A percentile compares a stretch with the other conserved stretches of the same genome.
phyloP scores from a whole-genome alignment of 495 filamentous ascomycete genomes.

The Filosporella fistucella region DNA sequence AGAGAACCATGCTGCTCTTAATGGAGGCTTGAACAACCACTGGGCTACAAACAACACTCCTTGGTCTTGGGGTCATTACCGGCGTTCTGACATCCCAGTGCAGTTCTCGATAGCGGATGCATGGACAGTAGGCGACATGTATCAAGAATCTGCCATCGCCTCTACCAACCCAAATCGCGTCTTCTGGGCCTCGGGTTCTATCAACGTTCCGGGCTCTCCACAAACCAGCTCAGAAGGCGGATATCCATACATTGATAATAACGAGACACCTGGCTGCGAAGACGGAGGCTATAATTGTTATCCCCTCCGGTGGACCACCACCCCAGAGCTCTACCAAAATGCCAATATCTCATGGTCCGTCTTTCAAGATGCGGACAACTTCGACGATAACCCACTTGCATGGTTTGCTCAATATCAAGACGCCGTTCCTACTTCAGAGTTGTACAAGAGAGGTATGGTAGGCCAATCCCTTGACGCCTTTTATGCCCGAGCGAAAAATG shows the following conservation, averaged over 20 bases:
- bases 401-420: conserved; percentile 52
- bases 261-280: conserved; percentile 49
- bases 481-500: conserved; percentile 44
- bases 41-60: conserved; percentile 51
- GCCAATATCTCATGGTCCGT: conserved; percentile 51
- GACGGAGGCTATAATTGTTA: conserved; percentile 42
- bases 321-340: conserved; percentile 45
- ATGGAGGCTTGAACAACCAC: conserved; percentile 44
- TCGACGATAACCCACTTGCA: conserved; percentile 49
- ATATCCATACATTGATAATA: conserved; percentile 49
- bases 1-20: conserved; percentile 45
- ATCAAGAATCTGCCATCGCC: conserved; percentile 50
- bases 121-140: conserved; percentile 53
- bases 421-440: conserved; percentile 29
- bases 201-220: conserved; percentile 47
- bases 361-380: conserved; percentile 50
- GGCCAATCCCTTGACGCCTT: conserved; percentile 43
- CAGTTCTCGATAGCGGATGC: conserved; percentile 51
- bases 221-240: conserved; percentile 39
- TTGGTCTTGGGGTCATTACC: conserved; percentile 48
- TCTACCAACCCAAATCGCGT: conserved; percentile 53
- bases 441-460: conserved; percentile 40
- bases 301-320: conserved; percentile 50
- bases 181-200: conserved; percentile 45
- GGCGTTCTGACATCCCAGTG: conserved; percentile 43